A percentile compares a stretch with the other conserved stretches of the same genome.
Evolutionary conservation across 768 basidiomycete species (phyloP).

Genomic region (Phanerochaete sordida): DNA sequence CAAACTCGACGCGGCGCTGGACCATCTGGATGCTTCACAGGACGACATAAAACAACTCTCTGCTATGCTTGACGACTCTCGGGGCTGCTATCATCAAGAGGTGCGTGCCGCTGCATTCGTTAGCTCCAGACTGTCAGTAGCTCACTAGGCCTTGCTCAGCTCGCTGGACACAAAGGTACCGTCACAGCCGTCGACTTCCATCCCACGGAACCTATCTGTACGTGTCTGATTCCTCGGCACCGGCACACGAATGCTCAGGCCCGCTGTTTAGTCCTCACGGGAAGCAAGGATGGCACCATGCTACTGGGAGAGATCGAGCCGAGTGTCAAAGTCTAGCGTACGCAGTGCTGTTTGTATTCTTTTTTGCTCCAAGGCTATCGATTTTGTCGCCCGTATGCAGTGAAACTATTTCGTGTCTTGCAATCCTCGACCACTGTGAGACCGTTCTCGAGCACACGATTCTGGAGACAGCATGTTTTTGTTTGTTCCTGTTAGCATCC

Average conservation of each 20-base stretch:
- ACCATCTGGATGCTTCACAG: no score
- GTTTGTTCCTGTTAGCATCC: not conserved
- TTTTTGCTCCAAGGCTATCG: not conserved
- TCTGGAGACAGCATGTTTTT: not conserved
- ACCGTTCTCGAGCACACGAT: not conserved
- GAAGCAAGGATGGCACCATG: constrained; percentile 92
- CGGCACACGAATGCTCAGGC: no score
- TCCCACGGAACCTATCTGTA: constrained; percentile 92
- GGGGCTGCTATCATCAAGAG: no score
- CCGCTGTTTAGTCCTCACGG: constrained; percentile 87
- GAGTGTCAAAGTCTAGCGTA: constrained; percentile 24
- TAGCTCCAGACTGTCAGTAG: not conserved
- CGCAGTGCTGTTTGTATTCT: not conserved
- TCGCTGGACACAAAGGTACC: constrained; percentile 96
- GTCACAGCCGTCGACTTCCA: constrained; percentile 96
- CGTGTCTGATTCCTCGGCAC: constrained; percentile 48
- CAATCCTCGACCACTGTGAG: not conserved
- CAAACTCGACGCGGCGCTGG: no score
- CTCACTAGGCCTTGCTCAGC: constrained; percentile 34
- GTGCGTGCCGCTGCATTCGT: constrained; percentile 39
- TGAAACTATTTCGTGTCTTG: not conserved
- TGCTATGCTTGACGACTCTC: no score
- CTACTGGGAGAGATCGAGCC: constrained; percentile 88
- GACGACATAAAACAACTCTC: no score
- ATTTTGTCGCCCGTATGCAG: no score